Base-by-base conservation (phyloP, 2,329 filamentous ascomycete genomes). In the Zymoseptoria ardabiliae region DNA sequence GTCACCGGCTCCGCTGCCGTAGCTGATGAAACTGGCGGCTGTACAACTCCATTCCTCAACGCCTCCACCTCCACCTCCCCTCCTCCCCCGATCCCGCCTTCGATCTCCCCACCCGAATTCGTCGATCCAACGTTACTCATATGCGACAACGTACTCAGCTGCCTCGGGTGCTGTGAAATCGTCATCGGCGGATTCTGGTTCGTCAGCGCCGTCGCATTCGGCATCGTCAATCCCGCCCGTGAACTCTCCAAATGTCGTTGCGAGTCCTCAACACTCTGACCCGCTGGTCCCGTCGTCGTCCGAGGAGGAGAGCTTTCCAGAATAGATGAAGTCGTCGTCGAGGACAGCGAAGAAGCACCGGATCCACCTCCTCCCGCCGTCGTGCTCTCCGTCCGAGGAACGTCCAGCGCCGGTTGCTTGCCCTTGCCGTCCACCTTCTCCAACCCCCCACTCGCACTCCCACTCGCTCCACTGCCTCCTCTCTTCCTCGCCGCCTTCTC, bases 401-500 rank as follows among this genome's bases (percentile, higher is more conserved):
- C 69, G 61, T 76, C 75, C 52, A 76, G 72, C 48, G 75, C 77
- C 3, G 78, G 74, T 49, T 72, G 77, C 65, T 81, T 81, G 35
- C 78, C 78, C 67, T 81, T 80, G 4, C 76, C 76, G 25, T 72
- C 35, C 35, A 64, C 64, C 6, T 61, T 64, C 58, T 73, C 72
- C 70, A 88, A 90, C 3, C 82, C 84, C 67, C 85, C 86, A 1
- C 68, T 68, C 53, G 68, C 80, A 59, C 81, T 28, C 25, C 25
- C 25, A 28, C 25, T 28, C 25, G 25, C 25, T 8, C 1, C 25
- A 28, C 25, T 28, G 1, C 25, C 25, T 81, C 79, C 78, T 62
- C 73, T 79, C 67, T 89, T 91, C 72, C 87, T 90, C 22, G 85
- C 82, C 8, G 82, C 82, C 69, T 86, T 87, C 58, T 82, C 82